Evolutionary conservation across 208 protist genomes (phyloP).

Genomic region (Blastocrithidia nonstop): DNA sequence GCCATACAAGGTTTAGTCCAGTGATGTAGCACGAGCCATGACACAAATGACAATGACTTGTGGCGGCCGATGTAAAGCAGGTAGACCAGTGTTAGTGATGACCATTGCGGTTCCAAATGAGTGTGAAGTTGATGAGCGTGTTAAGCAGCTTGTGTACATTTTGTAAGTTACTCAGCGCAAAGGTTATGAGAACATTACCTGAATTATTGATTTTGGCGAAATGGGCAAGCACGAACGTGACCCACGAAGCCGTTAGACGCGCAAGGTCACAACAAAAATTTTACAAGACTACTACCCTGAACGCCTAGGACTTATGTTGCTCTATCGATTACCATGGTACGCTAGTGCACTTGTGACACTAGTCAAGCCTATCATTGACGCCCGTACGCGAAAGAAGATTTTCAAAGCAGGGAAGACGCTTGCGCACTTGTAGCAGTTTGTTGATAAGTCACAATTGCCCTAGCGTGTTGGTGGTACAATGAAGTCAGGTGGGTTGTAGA

Average conservation of each 20-base stretch:
- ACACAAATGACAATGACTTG: constrained; percentile 17
- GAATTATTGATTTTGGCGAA: constrained; percentile 47
- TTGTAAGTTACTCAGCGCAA: constrained; percentile 37
- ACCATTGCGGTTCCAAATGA: constrained; percentile 28
- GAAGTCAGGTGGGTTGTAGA: constrained; percentile 1
- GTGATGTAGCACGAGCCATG: constrained; percentile 21
- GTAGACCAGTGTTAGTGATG: constrained; percentile 39
- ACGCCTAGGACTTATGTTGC: constrained; percentile 23
- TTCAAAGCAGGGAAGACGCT: constrained; percentile 15
- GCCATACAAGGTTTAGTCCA: constrained; percentile 25
- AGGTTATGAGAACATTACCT: constrained; percentile 44
- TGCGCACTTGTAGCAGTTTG: constrained; percentile 21
- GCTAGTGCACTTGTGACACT: constrained; percentile 14
- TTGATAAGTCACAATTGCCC: constrained; percentile 19
- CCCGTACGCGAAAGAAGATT: constrained; percentile 20
- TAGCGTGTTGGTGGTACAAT: constrained; percentile 12
- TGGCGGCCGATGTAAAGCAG: constrained; percentile 17
- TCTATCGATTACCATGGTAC: constrained; percentile 54
- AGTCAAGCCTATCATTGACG: constrained; percentile 35
- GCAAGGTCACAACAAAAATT: constrained; percentile 42
- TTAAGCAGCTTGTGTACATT: constrained; percentile 43
- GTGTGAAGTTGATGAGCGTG: constrained; percentile 22
- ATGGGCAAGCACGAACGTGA: constrained; percentile 37
- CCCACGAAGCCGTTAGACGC: constrained; percentile 13
- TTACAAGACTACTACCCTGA: constrained; percentile 61